Evolutionary conservation across 768 basidiomycete genomes (phyloP), one percentile per base, ranked within the genome.

Genomic region (Mycena galericulata): DNA sequence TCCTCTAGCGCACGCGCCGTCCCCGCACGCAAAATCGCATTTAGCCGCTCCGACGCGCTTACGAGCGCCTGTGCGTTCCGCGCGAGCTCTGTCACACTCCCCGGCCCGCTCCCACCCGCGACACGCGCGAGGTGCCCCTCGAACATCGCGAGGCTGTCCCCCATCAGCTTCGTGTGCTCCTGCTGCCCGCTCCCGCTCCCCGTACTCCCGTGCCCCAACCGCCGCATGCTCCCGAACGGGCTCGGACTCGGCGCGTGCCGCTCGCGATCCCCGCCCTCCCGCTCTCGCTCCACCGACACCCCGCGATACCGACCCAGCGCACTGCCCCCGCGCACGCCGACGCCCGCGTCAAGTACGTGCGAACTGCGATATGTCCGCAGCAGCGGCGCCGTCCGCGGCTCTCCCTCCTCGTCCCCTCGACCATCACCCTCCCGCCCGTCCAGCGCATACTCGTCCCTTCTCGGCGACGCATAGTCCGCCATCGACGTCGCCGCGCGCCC

Each of bases 131-230:
- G 79, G 27, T 91, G 86, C 3, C 84, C 79, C 75, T 94, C 92
- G 70, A 95, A 93, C 83, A 91, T 87, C 5, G 80, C 75, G 17
- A 95, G 79, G 20, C 89, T 86, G 45, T 95, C 92, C 24, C 89
- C 72, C 86, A 95, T 89, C 49, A 95, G 78, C n/a, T 85, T 81
- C 1, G 88, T 82, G 72, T 94, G 94, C 70, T 94, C 92, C 4
- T 82, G 75, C 40, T 76, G 79, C 12, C 68, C 67, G 36, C 62
- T 62, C 27, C 50, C 62, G n/a, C 67, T 53, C n/a, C 57, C 57
- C 7, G 38, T 58, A 30, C 47, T 64, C 47, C 51, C 67, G n/a
- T 61, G 64, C 62, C n/a, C n/a, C n/a, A n/a, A n/a, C n/a, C 60
- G 61, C 46, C 72, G 63, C 54, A 72, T 65, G 45, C 72, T 72